Evolutionary conservation across 148 eudicot species (phyloP), one percentile per base, ranked within the genome.

Genomic region (Cornus kousa): DNA sequence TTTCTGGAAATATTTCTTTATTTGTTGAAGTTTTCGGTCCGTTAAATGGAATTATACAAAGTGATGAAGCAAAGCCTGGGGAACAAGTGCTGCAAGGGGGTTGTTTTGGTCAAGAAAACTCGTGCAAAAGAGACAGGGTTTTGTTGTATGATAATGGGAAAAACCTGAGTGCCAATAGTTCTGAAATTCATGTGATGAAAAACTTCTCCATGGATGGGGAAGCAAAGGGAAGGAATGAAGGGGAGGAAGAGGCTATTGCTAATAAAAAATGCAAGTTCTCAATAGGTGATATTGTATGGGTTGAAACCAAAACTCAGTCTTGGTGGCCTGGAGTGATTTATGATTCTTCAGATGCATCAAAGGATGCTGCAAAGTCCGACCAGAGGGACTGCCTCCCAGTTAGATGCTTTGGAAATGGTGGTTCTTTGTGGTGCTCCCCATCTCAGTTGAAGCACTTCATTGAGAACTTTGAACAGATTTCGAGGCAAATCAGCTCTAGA

Each of bases 291-390:
- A 17, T 87, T 20, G 88, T 83, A 20, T 87, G 90, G 90, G 80
- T 74, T 46, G 67, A 77, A 74, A 81, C 83, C 35, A 77, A 78
- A 70, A 74, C 81, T 39, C 71, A 78, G 43, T 40, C 72, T 12
- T 87, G 88, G 88, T 87, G 90, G 90, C 90, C 90, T 32, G 90
- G 85, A 71, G n/a, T 85, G 67, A 72, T 87, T 60, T 71, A 68
- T 9, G 83, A 82, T 81, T 81, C 83, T 85, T 57, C 80, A 40
- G 20, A 67, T 37, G 79, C 80, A 10, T 20, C 43, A 10, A 81
- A 80, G 55, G 20, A 67, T 37, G 79, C 80, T 14, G 24, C 43
- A 10, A 81, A 80, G 55, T 66, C 81, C 2, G 77, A 74, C 13
- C 70, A 77, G 16, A 68, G 33, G 68, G 82, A 60, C 28, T 65